phyloP scores from a whole-genome alignment of 2,329 filamentous ascomycete genomes.

The Mariannaea elegans region DNA sequence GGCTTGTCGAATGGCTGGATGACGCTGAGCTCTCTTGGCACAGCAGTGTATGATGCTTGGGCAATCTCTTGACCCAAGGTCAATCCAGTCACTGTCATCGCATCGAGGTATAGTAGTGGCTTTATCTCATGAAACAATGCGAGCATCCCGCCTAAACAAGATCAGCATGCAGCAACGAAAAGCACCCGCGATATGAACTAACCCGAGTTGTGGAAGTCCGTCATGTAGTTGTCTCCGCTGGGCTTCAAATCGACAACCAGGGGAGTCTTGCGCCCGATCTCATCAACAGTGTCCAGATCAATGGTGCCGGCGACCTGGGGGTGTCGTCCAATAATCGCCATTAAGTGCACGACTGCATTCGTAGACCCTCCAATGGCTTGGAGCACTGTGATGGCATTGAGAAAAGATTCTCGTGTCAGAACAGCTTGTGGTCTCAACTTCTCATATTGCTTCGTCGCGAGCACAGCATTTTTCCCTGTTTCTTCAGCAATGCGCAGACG shows the following conservation, averaged over 20 bases:
- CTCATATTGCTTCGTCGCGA: slow-evolving; percentile 69
- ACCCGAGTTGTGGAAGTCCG: slow-evolving; percentile 82
- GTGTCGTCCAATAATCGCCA: slow-evolving; percentile 81
- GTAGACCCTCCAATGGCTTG: slow-evolving; percentile 88
- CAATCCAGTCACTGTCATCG: slow-evolving; percentile 83
- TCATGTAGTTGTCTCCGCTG: slow-evolving; percentile 87
- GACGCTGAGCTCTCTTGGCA: slow-evolving; percentile 49
- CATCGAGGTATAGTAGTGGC: slow-evolving; percentile 78
- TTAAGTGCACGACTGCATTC: slow-evolving; percentile 85
- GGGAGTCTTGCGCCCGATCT: slow-evolving; percentile 79
- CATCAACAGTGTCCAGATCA: slow-evolving; percentile 81
- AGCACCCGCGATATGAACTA: not conserved
- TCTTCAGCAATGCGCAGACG: slow-evolving; percentile 85
- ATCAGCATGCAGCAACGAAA: not conserved
- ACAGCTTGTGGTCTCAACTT: slow-evolving; percentile 75
- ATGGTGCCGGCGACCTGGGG: slow-evolving; percentile 71
- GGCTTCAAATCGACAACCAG: slow-evolving; percentile 89
- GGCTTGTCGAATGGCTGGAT: slow-evolving; percentile 73
- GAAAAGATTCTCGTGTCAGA: slow-evolving; percentile 78
- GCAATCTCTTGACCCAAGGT: slow-evolving; percentile 84
- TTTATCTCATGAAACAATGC: slow-evolving; percentile 82
- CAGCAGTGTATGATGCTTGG: slow-evolving; percentile 67
- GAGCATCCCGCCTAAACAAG: slow-evolving; percentile 73
- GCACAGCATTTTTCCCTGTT: slow-evolving; percentile 74
- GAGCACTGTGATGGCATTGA: slow-evolving; percentile 87